These are phyloP conservation scores for Metrosideros polymorpha DNA, from an alignment of 441 rosid genomes.

Conservation along the genomic window DNA sequence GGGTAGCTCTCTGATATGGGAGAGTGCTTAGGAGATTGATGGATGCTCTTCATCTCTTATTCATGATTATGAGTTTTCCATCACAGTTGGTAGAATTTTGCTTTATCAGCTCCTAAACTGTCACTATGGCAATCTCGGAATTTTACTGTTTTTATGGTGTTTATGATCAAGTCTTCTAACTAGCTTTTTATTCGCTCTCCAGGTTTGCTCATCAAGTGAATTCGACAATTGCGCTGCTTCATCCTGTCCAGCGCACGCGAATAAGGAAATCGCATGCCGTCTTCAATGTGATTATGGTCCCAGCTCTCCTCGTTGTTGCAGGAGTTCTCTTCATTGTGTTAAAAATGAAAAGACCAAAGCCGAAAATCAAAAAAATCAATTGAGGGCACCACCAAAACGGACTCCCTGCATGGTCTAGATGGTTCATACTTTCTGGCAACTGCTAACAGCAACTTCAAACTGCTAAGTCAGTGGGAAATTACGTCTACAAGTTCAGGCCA, in stretches of 20 bases:
- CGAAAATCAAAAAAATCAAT: conserved; percentile 94
- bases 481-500: not conserved
- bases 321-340: conserved; percentile 54
- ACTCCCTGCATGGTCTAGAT: not conserved
- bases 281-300: conserved; percentile 70
- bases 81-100: too few relatives aligned
- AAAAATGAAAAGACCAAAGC: conserved; percentile 80
- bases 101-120: too few relatives aligned
- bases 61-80: not conserved
- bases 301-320: conserved; percentile 60
- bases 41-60: not conserved
- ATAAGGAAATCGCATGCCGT: conserved; percentile 67
- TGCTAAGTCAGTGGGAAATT: not conserved
- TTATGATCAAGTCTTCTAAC: not conserved
- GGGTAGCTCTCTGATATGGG: not conserved
- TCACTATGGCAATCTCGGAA: not conserved
- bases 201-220: conserved; percentile 83
- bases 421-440: not conserved
- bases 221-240: conserved; percentile 60
- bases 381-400: not conserved
- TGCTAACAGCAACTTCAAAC: not conserved
- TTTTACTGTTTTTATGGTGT: not conserved
- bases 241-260: conserved; percentile 85
- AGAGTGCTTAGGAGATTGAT: not conserved
- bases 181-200: conserved; percentile 4